These are phyloP conservation scores for Trichosporon ovoides DNA, from an alignment of 1,284 basidiomycete genomes.

Conservation along the genomic window DNA sequence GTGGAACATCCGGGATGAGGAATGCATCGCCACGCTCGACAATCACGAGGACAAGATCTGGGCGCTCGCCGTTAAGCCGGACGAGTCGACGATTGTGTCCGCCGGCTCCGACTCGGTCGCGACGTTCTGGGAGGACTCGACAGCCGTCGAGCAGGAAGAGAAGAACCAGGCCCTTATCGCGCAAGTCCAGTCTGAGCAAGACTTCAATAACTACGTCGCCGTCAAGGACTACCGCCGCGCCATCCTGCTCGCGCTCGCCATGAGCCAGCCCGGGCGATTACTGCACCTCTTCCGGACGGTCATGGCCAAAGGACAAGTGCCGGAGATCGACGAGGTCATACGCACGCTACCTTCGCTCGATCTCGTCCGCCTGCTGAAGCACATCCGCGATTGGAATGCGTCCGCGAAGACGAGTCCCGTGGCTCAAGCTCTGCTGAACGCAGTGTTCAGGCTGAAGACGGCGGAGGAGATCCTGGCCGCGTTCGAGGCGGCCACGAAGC, in stretches of 20 bases:
- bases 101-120: constrained; percentile 91
- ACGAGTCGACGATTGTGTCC: constrained; percentile 77
- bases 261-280: constrained; percentile 88
- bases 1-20: constrained; percentile 87
- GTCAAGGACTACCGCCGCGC: constrained; percentile 86
- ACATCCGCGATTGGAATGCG: constrained; percentile 90
- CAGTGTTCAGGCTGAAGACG: constrained; percentile 68
- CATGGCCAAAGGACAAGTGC: constrained; percentile 9
- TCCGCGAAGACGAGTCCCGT: constrained; percentile 76
- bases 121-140: constrained; percentile 91
- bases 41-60: constrained; percentile 97
- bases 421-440: constrained; percentile 79
- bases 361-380: constrained; percentile 73
- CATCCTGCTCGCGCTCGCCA: constrained; percentile 80
- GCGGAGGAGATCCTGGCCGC: constrained; percentile 69
- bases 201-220: constrained; percentile 82
- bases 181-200: constrained; percentile 82
- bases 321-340: constrained; percentile 74
- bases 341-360: constrained; percentile 64
- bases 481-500: constrained; percentile 52
- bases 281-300: constrained; percentile 72
- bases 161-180: constrained; percentile 66
- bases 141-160: constrained; percentile 65
- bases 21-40: constrained; percentile 81
- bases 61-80: constrained; percentile 74